Evolutionary conservation across 352 stramenopile species (phyloP), one percentile per base, ranked within the genome.

Genomic region (Phytophthora brassicae): DNA sequence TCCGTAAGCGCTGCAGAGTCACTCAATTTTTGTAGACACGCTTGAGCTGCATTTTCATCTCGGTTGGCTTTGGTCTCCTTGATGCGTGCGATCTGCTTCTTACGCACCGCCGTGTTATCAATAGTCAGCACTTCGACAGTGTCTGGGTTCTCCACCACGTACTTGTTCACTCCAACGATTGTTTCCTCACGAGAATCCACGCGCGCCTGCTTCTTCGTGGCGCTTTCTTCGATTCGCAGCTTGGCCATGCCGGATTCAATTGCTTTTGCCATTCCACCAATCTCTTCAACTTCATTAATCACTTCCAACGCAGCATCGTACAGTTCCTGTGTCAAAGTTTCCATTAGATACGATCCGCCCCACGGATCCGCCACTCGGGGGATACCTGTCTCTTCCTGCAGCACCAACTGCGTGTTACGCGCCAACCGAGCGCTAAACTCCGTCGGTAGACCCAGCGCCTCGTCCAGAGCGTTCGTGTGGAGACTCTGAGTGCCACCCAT

Each of bases 161-260:
- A 98, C 70, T 99, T 99, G 79, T 99, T 99, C 11, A 99, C 94
- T 20, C 97, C 97, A 9, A 99, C 95, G 54, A 99, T 94, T 6
- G 89, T 89, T 46, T 99, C 96, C 64, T 97, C 75, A 39, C 88
- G 81, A 26, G 89, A 96, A 74, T 99, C 97, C 57, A 99, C 98
- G 53, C 97, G 79, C 8, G 87, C 96, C 66, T 97, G 89, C 69
- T 99, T 99, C 51, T 91, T 96, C 0, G 96, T 98, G 0, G 97
- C 97, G 63, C 88, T 95, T 70, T 99, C 96, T 77, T 99, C 97
- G 59, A 99, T 98, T 36, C 90, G 75, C 23, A 98, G 73, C 73
- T 99, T 99, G 23, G 97, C 94, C 81, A 96, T 97, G 24, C 96
- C 97, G 28, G 85, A 97, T 26, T 98, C 91, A 54, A 99, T 98